Evolutionary conservation across 495 filamentous ascomycete species (phyloP), one percentile per base, ranked within the genome.

Genomic region (Aspergillus homomorphus): DNA sequence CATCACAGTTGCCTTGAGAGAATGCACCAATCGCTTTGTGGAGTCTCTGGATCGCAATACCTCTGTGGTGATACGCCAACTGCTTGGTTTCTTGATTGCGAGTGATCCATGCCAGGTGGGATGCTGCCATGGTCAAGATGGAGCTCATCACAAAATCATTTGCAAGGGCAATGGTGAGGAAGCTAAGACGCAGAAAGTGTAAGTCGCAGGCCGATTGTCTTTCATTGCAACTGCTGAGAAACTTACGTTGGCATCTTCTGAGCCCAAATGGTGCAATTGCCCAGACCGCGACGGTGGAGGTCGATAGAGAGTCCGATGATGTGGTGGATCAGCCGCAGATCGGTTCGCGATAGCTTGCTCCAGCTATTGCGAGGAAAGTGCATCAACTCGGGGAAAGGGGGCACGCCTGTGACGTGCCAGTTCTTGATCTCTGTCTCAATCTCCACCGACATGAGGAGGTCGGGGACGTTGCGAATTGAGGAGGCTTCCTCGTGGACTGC

Each of bases 111-210:
- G 90, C 88, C 52, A 98, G 82, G 68, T 98, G 92, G 59, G 87
- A 90, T 26, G 94, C 92, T 18, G 95, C 95, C 62, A 98, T 87
- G 8, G 90, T 89, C 48, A 98, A 79, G 59, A 98, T 80, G 8
- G 94, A 82, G 76, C 92, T 90, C 92, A 98, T 92, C 53, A 97
- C 91, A 73, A 92, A 98, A 56, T 84, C 77, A 68, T 92, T 83
- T 16, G 85, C 86, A 51, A 90, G 79, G 45, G 90, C 91, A 67
- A 95, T 87, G 59, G 84, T 82, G 57, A 98, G 81, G 65, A 97
- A 92, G 56, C 94, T 98, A 59, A 16, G 3, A 51, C 14, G 1
- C 24, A 15, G 33, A 42, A 19, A 14, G 16, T 23, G 22, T 51
- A 28, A 56, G 53, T 23, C 19, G 26, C 3, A 15, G 5, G 20